Evolutionary conservation across 345 rosid genomes (phyloP).

Genomic region (Melastoma malabathricum): DNA sequence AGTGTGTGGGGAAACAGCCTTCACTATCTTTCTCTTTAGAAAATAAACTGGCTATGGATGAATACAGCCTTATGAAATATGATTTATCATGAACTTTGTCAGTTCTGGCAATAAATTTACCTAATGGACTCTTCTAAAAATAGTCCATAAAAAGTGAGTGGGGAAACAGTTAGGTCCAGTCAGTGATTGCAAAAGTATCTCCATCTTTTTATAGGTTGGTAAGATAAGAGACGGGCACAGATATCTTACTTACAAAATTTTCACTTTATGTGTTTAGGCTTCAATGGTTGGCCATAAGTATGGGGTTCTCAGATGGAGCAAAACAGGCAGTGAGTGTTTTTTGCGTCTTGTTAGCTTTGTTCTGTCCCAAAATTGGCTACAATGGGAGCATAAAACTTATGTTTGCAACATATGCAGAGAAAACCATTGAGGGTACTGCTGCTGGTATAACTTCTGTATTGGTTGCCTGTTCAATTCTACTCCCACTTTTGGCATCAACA

Average conservation of each 20-base stretch:
- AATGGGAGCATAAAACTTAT: constrained; percentile 8
- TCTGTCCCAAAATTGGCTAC: neutral
- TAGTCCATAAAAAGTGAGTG: too few relatives aligned
- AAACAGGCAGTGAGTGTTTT: constrained; percentile 57
- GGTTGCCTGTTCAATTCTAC: constrained; percentile 63
- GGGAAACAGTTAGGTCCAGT: too few relatives aligned
- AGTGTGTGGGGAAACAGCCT: too few relatives aligned
- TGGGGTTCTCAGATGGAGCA: constrained; percentile 92
- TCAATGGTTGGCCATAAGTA: constrained; percentile 95
- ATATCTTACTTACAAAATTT: neutral
- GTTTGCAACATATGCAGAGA: constrained; percentile 36
- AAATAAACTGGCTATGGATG: too few relatives aligned
- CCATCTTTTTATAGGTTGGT: neutral
- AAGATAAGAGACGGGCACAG: too few relatives aligned
- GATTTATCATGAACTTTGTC: too few relatives aligned
- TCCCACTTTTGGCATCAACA: constrained; percentile 73
- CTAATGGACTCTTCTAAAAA: too few relatives aligned
- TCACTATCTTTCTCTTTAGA: too few relatives aligned
- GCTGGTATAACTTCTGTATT: constrained; percentile 86
- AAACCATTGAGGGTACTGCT: constrained; percentile 95
- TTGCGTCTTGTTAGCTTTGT: neutral
- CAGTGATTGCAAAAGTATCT: too few relatives aligned
- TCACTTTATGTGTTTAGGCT: constrained; percentile 40
- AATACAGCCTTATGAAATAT: too few relatives aligned
- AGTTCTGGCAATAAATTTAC: too few relatives aligned